Percentiles rank a stretch among this genome's conserved stretches.
Conservation (phyloP, 148 eudicot species). For the Rhododendron simsii region DNA sequence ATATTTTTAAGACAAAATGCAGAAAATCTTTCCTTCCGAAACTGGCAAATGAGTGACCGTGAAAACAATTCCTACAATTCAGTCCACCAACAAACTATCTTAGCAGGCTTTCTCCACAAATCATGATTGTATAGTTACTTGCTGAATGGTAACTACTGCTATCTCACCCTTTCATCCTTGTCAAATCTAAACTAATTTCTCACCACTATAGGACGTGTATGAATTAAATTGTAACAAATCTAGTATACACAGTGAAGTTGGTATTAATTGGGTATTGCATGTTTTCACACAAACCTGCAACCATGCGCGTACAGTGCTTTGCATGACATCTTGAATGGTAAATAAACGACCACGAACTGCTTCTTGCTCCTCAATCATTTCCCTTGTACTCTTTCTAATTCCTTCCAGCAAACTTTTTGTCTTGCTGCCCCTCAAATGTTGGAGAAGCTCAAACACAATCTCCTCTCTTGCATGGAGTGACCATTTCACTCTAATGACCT, state of each 20-base stretch:
- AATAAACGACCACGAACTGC: conserved; percentile 95
- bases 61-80: neutral
- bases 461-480: conserved; percentile 97
- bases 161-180: neutral
- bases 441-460: conserved; percentile 91
- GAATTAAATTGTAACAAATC: neutral
- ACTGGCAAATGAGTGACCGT: neutral
- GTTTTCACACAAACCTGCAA: conserved; percentile 58
- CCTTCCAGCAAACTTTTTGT: conserved; percentile 60
- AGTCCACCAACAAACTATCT: neutral
- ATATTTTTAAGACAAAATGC: neutral
- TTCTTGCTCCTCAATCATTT: conserved; percentile 94
- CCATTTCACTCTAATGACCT: conserved; percentile 99
- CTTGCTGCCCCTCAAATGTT: conserved; percentile 64
- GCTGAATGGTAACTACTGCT: neutral
- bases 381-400: conserved; percentile 66
- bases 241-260: too few species aligned
- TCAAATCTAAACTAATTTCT: neutral
- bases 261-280: neutral
- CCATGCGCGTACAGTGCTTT: conserved; percentile 88
- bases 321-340: conserved; percentile 97
- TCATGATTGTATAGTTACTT: neutral
- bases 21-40: neutral
- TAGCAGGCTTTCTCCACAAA: neutral
- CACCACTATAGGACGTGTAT: neutral